A percentile compares a stretch with the other conserved stretches of the same genome.
Conservation (phyloP, 116 monocot genomes). For the Trichopus zeylanicus region DNA sequence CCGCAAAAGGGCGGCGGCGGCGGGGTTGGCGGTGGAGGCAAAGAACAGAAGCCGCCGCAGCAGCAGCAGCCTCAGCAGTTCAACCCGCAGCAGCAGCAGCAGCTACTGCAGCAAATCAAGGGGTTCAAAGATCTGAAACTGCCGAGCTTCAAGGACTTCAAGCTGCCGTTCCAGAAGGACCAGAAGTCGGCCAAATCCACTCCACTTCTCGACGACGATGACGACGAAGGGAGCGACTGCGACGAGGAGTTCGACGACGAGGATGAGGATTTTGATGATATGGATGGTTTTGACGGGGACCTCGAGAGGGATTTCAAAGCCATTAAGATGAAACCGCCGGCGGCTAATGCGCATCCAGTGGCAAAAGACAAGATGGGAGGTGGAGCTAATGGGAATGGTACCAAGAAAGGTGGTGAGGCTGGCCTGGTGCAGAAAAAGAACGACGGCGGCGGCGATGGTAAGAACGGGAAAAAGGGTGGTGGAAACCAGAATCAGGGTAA, state of each 20-base stretch:
- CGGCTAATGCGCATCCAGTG: background rate
- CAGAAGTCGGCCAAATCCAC: conserved; percentile 48
- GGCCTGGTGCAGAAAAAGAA: conserved; percentile 33
- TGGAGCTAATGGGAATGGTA: conserved; percentile 7
- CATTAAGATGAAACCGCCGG: conserved; percentile 31
- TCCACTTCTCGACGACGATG: conserved; percentile 28
- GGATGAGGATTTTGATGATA: conserved; percentile 21
- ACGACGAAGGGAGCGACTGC: conserved; percentile 46
- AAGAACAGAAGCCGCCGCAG: conserved; percentile 23
- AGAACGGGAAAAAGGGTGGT: conserved; percentile 24
- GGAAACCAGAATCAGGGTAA: conserved; percentile 14
- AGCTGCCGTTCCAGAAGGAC: conserved; percentile 55
- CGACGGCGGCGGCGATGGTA: conserved; percentile 10
- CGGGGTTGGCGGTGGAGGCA: conserved; percentile 19
- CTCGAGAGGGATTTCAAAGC: conserved; percentile 11
- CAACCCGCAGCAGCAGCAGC: conserved; percentile 29
- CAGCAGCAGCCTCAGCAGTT: conserved; percentile 18
- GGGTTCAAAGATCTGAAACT: conserved; percentile 48
- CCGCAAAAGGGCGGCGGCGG: conserved; percentile 16
- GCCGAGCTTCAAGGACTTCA: conserved; percentile 42
- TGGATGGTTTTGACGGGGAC: conserved; percentile 48
- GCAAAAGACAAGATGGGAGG: conserved; percentile 14
- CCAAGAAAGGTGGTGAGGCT: conserved; percentile 35
- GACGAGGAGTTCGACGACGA: conserved; percentile 41
- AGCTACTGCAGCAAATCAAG: conserved; percentile 39